phyloP scores from a whole-genome alignment of 2,329 filamentous ascomycete genomes.

The Penicillium sp. region DNA sequence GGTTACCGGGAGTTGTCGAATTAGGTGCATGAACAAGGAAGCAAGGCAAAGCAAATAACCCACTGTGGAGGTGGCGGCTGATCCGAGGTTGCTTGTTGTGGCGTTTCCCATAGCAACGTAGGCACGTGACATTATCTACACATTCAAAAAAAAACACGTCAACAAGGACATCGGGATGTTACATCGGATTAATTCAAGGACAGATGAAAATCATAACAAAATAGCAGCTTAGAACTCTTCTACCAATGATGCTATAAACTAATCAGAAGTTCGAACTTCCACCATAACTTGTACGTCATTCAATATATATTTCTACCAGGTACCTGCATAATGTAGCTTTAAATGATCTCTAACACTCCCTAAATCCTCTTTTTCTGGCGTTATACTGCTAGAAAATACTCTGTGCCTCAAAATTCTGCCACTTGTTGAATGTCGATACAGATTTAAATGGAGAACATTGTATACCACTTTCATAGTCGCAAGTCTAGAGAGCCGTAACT shows the following conservation, averaged over 20 bases:
- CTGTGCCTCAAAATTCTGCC: no score
- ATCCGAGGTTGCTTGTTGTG: slow-evolving; percentile 17
- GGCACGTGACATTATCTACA: slow-evolving; percentile 1
- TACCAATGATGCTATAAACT: neutral
- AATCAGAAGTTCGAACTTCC: neutral
- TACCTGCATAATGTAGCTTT: neutral
- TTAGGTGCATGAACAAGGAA: slow-evolving; percentile 12
- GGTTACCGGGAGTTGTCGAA: slow-evolving; percentile 4
- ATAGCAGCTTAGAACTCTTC: neutral
- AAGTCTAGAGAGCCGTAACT: neutral
- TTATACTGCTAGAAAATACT: neutral
- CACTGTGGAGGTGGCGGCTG: slow-evolving; percentile 13
- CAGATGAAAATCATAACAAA: neutral
- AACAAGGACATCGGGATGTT: neutral
- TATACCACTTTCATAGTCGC: neutral
- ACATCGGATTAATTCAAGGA: neutral
- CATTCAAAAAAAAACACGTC: neutral
- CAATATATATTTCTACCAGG: neutral
- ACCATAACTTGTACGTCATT: neutral
- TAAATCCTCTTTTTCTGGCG: neutral
- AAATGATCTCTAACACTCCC: no score
- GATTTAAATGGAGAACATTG: neutral
- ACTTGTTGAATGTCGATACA: neutral
- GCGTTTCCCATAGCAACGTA: slow-evolving; percentile 20
- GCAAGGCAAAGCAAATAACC: slow-evolving; percentile 10